These are phyloP conservation scores for Plasmodium gallinaceum DNA, from an alignment of 169 alveolate species.

Conservation along the genomic window DNA sequence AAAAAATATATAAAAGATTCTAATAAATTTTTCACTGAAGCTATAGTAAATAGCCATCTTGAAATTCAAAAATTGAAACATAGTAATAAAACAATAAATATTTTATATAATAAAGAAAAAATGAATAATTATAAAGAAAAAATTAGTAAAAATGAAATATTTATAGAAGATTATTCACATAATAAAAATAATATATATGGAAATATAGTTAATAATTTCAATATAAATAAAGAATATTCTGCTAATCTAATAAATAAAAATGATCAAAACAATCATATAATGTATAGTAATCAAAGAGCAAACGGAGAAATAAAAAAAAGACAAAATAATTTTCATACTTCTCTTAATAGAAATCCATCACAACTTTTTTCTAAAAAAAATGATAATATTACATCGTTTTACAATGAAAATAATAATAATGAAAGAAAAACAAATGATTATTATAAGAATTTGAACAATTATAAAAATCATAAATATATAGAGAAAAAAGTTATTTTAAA, in stretches of 20 bases:
- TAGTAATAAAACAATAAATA: slow-evolving; percentile 43
- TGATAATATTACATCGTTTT: too few relatives aligned
- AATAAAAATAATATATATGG: neutral
- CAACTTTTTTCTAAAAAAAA: too few relatives aligned
- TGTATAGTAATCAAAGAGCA: too few relatives aligned
- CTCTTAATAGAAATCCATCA: too few relatives aligned
- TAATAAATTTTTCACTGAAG: slow-evolving; percentile 23
- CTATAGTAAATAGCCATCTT: slow-evolving; percentile 14
- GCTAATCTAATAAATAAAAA: neutral
- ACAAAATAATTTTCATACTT: too few relatives aligned
- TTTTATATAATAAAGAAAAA: slow-evolving; percentile 56
- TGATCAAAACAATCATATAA: too few relatives aligned
- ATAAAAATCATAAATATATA: too few relatives aligned
- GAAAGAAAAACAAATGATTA: too few relatives aligned
- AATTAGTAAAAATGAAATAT: neutral
- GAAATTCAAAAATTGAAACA: slow-evolving; percentile 57
- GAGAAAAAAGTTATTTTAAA: too few relatives aligned
- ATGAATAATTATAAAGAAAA: slow-evolving; percentile 7
- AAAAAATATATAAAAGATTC: slow-evolving; percentile 54
- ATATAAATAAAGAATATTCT: neutral
- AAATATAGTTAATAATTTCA: neutral
- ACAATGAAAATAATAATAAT: too few relatives aligned
- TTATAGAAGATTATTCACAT: neutral
- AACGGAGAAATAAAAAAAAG: too few relatives aligned
- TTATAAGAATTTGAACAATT: too few relatives aligned